These are phyloP conservation scores for Trypanosomatidae sp. DNA, from an alignment of 208 protist species.

Conservation along the genomic window DNA sequence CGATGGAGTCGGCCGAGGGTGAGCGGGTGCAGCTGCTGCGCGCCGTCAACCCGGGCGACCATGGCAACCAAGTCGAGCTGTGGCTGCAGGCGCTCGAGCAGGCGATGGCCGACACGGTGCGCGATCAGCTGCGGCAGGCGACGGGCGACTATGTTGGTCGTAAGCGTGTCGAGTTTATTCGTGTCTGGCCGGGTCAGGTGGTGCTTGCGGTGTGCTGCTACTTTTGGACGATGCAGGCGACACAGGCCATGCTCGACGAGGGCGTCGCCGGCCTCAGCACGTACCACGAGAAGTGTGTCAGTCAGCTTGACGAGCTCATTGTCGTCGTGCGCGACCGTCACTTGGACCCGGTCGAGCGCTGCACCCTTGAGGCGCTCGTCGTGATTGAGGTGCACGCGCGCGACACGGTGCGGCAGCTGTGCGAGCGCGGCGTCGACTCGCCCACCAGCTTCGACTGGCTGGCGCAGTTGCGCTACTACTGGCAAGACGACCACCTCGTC, in stretches of 20 bases:
- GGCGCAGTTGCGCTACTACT: constrained; percentile 96
- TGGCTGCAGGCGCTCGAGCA: constrained; percentile 92
- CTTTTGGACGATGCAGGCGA: constrained; percentile 92
- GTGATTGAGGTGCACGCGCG: constrained; percentile 92
- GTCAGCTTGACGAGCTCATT: constrained; percentile 87
- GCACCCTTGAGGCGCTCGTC: constrained; percentile 89
- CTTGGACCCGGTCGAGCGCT: constrained; percentile 72
- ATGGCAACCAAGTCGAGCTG: constrained; percentile 89
- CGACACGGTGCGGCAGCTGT: constrained; percentile 88
- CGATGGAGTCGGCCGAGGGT: constrained; percentile 87
- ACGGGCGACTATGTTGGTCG: constrained; percentile 72
- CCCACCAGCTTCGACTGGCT: constrained; percentile 94
- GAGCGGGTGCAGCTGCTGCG: constrained; percentile 77
- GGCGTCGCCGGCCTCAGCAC: constrained; percentile 73
- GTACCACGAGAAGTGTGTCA: constrained; percentile 81
- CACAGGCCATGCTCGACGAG: constrained; percentile 76
- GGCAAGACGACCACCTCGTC: constrained; percentile 76
- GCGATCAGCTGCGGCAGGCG: constrained; percentile 72
- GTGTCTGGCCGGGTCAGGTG: constrained; percentile 89
- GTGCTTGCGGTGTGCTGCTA: constrained; percentile 84
- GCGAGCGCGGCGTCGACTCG: constrained; percentile 83
- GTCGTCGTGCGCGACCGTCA: constrained; percentile 84
- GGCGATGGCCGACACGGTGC: constrained; percentile 84
- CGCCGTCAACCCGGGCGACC: constrained; percentile 73
- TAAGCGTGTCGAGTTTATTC: constrained; percentile 84